Evolutionary conservation across 176 grass and related monocot species (phyloP).

Genomic region (Oryza glumipatula): DNA sequence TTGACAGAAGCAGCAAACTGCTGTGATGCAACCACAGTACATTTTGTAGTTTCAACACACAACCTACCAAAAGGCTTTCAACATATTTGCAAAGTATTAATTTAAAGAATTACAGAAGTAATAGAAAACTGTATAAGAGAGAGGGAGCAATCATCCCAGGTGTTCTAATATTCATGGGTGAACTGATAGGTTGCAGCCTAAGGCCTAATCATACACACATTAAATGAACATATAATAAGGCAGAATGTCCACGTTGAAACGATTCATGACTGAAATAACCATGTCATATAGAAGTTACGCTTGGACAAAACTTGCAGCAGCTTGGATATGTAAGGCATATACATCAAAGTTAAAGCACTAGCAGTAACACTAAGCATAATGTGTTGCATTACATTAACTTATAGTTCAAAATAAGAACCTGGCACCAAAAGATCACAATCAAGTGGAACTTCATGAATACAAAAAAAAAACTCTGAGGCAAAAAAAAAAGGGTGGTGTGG

Average conservation of each 20-base stretch:
- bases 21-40: slow-evolving; percentile 28
- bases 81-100: slow-evolving; percentile 18
- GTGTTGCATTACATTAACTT: background rate
- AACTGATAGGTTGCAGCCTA: slow-evolving; percentile 19
- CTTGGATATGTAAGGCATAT: slow-evolving; percentile 4
- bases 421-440: background rate
- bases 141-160: slow-evolving; percentile 12
- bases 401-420: background rate
- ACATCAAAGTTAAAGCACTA: slow-evolving; percentile 25
- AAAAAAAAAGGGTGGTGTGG: too few relatives aligned
- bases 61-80: background rate
- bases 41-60: background rate
- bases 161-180: background rate
- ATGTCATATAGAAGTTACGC: background rate
- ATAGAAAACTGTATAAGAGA: background rate
- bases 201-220: slow-evolving; percentile 23
- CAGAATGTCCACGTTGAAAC: slow-evolving; percentile 16
- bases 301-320: slow-evolving; percentile 28
- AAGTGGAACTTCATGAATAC: background rate
- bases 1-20: slow-evolving; percentile 11
- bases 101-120: background rate
- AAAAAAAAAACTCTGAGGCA: background rate
- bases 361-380: background rate
- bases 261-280: slow-evolving; percentile 26
- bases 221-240: slow-evolving; percentile 9